Evolutionary conservation across 2,329 filamentous ascomycete species (phyloP), one percentile per base, ranked within the genome.

Genomic region (Fusarium drepaniforme): DNA sequence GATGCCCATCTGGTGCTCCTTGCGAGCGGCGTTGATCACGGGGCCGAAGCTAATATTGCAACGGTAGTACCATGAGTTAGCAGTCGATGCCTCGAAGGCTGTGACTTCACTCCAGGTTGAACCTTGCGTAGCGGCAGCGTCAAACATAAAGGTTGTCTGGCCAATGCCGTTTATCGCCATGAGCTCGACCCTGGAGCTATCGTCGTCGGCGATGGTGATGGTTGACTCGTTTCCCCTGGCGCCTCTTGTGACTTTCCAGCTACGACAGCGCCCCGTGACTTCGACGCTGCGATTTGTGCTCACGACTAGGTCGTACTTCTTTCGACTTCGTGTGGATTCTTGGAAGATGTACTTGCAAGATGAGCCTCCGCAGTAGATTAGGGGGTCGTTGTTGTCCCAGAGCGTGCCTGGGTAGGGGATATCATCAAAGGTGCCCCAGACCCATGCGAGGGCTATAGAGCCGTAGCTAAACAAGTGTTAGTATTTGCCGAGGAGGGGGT

Each of bases 281-380:
- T 76, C 62, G 3, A 79, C 46, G 13, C 49, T 77, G 1, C 77
- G 59, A 4, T 68, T 68, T 5, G 77, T 79, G 56, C 65, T 73
- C 8, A 75, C 74, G 3, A 70, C 40, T 8, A 75, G 60, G 5
- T 76, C 67, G 12, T 73, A 72, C 7, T 66, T 53, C 16, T 64
- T 68, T 5, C 46, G 38, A 11, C 68, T 66, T 12, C 66, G n/a
- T 0, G 72, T 38, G 4, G 66, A 70, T 51, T 86, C 85, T 38
- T 81, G 80, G 62, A 87, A 87, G 15, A 83, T 59, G 38, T 83
- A 85, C n/a, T 74, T 73, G 66, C 83, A 82, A 8, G 64, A 66
- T 4, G 65, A 76, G 1, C 63, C 61, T 25, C 82, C 81, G 23
- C 80, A 79, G 68, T 83, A 87, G 12, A 82, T 68, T 9, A 82